These are phyloP conservation scores for Fraxinus baroniana DNA, from an alignment of 305 asterid genomes.

Conservation along the genomic window DNA sequence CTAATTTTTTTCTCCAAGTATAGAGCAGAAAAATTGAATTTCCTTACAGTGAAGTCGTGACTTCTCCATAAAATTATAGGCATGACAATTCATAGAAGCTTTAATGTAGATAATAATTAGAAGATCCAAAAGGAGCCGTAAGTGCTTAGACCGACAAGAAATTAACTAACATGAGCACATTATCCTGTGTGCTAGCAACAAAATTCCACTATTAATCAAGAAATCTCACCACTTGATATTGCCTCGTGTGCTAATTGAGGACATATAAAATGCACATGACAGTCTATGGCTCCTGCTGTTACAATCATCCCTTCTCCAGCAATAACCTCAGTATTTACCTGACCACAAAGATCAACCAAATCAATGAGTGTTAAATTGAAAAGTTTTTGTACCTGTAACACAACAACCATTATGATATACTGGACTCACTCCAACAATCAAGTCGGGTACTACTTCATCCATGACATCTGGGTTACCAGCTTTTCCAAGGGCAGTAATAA, in stretches of 20 bases:
- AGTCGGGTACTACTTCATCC: constrained; percentile 46
- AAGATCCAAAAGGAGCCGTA: not conserved
- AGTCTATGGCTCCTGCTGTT: constrained; percentile 93
- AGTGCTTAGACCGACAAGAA: constrained; percentile 4
- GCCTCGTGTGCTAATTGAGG: constrained; percentile 92
- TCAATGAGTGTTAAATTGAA: constrained; percentile 18
- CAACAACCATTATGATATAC: constrained; percentile 14
- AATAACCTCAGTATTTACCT: constrained; percentile 88
- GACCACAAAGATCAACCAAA: constrained; percentile 28
- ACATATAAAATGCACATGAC: constrained; percentile 97
- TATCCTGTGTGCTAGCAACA: not conserved
- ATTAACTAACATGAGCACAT: constrained; percentile 1
- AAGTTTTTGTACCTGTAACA: constrained; percentile 1
- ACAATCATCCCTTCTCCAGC: constrained; percentile 95
- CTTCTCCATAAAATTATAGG: not conserved
- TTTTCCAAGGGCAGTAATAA: constrained; percentile 65
- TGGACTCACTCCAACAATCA: constrained; percentile 74
- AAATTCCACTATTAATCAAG: constrained; percentile 8
- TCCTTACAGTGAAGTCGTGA: not conserved
- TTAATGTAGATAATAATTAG: not conserved
- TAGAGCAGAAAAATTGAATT: not conserved
- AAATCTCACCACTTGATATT: constrained; percentile 82
- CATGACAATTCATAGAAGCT: not conserved
- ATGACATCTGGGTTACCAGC: constrained; percentile 89
- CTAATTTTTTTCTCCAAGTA: not conserved